Evolutionary conservation across 345 rosid genomes (phyloP).

Genomic region (Eucalyptus melliodora): DNA sequence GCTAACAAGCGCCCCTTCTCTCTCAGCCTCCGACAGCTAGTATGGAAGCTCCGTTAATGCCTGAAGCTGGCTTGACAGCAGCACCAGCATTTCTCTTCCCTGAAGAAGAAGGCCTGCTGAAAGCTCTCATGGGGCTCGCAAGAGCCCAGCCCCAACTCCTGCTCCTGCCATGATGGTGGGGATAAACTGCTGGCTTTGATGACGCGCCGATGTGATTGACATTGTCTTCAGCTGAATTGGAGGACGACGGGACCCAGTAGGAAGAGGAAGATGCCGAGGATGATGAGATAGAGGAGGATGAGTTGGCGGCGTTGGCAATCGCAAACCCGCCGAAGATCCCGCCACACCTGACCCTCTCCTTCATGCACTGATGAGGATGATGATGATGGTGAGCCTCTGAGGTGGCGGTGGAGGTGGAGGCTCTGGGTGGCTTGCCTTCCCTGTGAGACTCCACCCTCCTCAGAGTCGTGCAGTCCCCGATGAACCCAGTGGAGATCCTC

Average conservation of each 20-base stretch:
- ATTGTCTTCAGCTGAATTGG: neutral
- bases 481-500: slow-evolving; percentile 85
- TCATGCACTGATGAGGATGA: slow-evolving; percentile 8
- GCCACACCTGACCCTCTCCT: slow-evolving; percentile 78
- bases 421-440: slow-evolving; percentile 44
- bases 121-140: slow-evolving; percentile 93
- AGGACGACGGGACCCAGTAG: slow-evolving; percentile 25
- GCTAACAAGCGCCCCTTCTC: neutral
- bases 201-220: neutral
- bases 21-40: neutral
- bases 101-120: slow-evolving; percentile 19
- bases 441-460: slow-evolving; percentile 93
- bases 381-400: neutral
- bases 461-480: slow-evolving; percentile 71
- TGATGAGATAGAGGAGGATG: slow-evolving; percentile 15
- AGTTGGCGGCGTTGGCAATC: neutral
- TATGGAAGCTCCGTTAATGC: slow-evolving; percentile 12
- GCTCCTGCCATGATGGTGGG: neutral
- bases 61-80: neutral
- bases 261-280: slow-evolving; percentile 54
- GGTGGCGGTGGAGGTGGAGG: neutral
- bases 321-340: slow-evolving; percentile 93
- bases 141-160: slow-evolving; percentile 88
- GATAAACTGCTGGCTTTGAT: neutral
- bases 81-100: neutral